Evolutionary conservation across 169 alveolate species (phyloP).

Genomic region (Miamiensis avidus): DNA sequence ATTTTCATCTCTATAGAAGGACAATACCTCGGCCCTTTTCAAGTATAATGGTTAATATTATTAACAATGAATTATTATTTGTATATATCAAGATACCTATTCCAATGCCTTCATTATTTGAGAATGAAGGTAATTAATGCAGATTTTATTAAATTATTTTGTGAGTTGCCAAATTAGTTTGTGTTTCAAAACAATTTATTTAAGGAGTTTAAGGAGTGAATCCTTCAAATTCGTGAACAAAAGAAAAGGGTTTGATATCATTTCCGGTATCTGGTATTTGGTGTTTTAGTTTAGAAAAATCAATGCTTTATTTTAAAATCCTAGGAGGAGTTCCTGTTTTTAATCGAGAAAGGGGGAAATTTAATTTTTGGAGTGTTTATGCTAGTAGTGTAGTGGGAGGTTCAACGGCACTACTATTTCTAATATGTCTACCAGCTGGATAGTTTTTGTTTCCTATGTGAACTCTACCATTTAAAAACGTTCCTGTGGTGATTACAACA

Average conservation of each 20-base stretch:
- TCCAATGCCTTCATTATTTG: constrained; percentile 78
- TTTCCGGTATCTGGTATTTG: constrained; percentile 74
- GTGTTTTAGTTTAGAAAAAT: constrained; percentile 76
- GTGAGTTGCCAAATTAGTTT: constrained; percentile 84
- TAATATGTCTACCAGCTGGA: constrained; percentile 72
- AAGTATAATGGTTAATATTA: no score
- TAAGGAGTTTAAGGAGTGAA: constrained; percentile 25
- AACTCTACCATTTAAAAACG: constrained; percentile 88
- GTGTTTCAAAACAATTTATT: constrained; percentile 80
- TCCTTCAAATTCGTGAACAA: constrained; percentile 56
- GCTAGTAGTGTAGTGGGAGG: constrained; percentile 65
- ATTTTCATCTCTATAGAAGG: constrained; percentile 89
- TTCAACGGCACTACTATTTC: constrained; percentile 56
- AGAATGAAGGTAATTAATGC: constrained; percentile 74
- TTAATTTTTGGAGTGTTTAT: constrained; percentile 38
- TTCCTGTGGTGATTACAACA: constrained; percentile 91
- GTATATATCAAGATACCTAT: no score
- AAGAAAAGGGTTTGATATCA: constrained; percentile 82
- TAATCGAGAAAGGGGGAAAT: constrained; percentile 50
- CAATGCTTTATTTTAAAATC: constrained; percentile 68
- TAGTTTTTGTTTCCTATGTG: constrained; percentile 78
- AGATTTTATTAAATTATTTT: constrained; percentile 63
- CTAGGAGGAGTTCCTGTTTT: constrained; percentile 94
- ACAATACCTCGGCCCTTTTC: constrained; percentile 95
- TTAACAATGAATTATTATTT: no score